These are phyloP conservation scores for Hypoxylon sp. DNA, from an alignment of 2,329 filamentous ascomycete species.

Conservation along the genomic window DNA sequence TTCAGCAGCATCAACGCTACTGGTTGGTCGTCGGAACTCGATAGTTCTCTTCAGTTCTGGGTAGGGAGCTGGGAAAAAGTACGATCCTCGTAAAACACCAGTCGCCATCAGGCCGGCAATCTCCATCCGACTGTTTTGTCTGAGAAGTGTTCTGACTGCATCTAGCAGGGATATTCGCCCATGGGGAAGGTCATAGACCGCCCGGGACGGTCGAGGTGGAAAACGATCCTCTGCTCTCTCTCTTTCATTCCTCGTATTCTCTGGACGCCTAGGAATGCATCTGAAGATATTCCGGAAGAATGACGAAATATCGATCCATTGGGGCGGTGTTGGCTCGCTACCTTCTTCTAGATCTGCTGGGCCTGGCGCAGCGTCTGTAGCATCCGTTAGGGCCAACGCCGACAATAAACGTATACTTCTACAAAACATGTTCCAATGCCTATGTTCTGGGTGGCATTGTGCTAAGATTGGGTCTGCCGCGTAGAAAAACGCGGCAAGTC, in stretches of 20 bases:
- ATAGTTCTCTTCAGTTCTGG: conserved; percentile 14
- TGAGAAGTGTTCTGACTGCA: conserved; percentile 9
- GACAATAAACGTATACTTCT: conserved; percentile 18
- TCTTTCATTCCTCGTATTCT: background rate
- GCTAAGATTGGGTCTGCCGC: conserved; percentile 28
- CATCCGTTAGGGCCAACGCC: conserved; percentile 2
- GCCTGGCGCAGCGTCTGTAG: background rate
- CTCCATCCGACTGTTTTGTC: background rate
- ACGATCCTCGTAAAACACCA: background rate
- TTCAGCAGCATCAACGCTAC: conserved; percentile 22
- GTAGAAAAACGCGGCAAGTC: conserved; percentile 26
- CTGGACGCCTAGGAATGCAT: background rate
- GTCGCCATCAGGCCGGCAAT: background rate
- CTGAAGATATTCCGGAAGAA: background rate
- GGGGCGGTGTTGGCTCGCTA: background rate
- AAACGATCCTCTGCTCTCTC: background rate
- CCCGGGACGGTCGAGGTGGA: conserved; percentile 12
- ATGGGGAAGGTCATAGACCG: background rate
- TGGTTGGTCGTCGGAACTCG: conserved; percentile 31
- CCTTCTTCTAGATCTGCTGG: background rate
- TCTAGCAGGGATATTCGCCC: conserved; percentile 1
- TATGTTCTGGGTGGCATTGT: conserved; percentile 21
- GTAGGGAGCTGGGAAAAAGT: background rate
- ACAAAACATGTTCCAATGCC: background rate
- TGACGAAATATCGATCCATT: background rate